These are phyloP conservation scores for Cubamyces sp. DNA, from an alignment of 768 basidiomycete species.

Conservation along the genomic window DNA sequence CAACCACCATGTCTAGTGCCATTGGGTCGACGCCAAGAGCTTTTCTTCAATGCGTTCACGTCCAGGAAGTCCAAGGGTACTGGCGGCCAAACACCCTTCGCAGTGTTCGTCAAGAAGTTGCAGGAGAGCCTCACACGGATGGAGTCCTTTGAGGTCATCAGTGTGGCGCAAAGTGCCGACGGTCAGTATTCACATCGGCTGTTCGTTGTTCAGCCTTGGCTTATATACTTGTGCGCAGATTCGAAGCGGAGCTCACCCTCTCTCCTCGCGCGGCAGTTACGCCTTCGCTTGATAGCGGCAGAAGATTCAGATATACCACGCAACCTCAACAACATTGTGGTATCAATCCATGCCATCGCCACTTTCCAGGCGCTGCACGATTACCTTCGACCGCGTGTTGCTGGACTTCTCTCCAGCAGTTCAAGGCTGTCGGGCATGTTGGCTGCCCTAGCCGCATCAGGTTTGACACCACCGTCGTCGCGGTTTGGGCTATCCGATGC, in stretches of 20 bases:
- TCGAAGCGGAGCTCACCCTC: constrained; percentile 91
- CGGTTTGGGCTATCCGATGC: constrained; percentile 14
- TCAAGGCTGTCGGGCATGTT: constrained; percentile 86
- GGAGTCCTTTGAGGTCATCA: constrained; percentile 95
- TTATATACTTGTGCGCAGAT: constrained; percentile 47
- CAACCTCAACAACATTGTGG: constrained; percentile 85
- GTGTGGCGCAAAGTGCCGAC: constrained; percentile 81
- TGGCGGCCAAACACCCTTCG: constrained; percentile 60
- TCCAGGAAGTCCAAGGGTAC: constrained; percentile 51
- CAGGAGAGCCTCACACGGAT: constrained; percentile 95
- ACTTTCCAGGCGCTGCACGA: constrained; percentile 97
- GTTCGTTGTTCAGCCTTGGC: not conserved
- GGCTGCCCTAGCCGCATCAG: constrained; percentile 83
- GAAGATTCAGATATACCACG: constrained; percentile 90
- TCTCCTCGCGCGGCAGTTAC: constrained; percentile 88
- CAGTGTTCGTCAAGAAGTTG: constrained; percentile 89
- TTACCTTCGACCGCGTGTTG: constrained; percentile 89
- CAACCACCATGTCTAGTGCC: constrained; percentile 49
- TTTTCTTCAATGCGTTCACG: constrained; percentile 81
- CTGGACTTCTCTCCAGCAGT: constrained; percentile 63
- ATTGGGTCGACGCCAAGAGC: constrained; percentile 66
- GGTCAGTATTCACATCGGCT: constrained; percentile 50
- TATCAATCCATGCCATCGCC: constrained; percentile 97
- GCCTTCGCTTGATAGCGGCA: constrained; percentile 85
- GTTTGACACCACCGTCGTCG: constrained; percentile 59